These are phyloP conservation scores for Miscanthus lutarioriparius DNA, from an alignment of 176 grass and related monocot species.

Conservation along the genomic window DNA sequence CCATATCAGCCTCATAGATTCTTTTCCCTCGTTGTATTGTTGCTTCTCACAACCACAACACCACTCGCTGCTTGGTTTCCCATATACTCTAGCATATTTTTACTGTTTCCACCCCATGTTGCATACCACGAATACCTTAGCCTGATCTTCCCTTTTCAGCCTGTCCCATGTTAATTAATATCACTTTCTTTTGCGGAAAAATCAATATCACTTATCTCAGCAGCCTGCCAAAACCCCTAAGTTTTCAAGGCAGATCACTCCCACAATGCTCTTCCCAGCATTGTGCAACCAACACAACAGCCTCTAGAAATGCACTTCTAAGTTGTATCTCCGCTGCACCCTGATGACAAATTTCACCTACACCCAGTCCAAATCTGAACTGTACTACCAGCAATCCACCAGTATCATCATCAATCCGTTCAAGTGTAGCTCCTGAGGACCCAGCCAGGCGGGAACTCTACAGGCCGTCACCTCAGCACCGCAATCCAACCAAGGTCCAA, in stretches of 20 bases:
- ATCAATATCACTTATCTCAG: not conserved
- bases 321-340: not conserved
- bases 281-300: not conserved
- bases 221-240: not conserved
- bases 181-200: not conserved
- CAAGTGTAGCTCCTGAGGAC: not conserved
- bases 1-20: not conserved
- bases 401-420: not conserved
- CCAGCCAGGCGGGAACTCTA: not conserved
- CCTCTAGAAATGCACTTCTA: constrained; percentile 4
- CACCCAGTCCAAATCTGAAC: constrained; percentile 11
- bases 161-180: not conserved
- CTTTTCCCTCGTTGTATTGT: not conserved
- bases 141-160: not conserved
- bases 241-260: not conserved
- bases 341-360: not conserved
- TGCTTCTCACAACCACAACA: constrained; percentile 2
- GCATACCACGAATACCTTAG: not conserved
- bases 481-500: not conserved
- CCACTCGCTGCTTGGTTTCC: not conserved
- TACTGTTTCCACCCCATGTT: not conserved
- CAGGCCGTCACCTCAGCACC: not conserved
- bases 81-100: not conserved
- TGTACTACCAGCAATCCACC: constrained; percentile 29
- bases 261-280: not conserved